Evolutionary conservation across 208 protist species (phyloP), one percentile per base, ranked within the genome.

Genomic region (Acanthamoeba triangularis): DNA sequence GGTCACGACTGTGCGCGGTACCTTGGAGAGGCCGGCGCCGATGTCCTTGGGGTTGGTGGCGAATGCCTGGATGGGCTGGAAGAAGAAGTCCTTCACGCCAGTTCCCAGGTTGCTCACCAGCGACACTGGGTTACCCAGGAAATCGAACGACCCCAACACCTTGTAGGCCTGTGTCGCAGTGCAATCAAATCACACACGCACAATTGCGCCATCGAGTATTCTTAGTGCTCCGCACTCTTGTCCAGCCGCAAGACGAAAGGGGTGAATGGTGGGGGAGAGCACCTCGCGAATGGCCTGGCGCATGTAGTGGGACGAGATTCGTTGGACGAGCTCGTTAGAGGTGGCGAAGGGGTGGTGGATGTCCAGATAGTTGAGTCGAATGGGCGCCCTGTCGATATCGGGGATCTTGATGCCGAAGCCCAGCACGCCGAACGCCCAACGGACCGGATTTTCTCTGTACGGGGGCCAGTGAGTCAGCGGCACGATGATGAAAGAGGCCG

Each of bases 11-110:
- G 30, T 37, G 76, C 16, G 44, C 18, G 37, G 59, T 54, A 93
- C 97, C 41, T 96, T 96, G 20, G 72, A 91, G 7, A 97, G 69
- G 16, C 97, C 97, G 49, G 87, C 56, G 18, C 85, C 96, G 93
- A 98, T 97, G 49, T 97, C 97, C 65, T 97, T 93, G 14, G 97
- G 97, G 47, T 87, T 90, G 3, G 69, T 84, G 30, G 96, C 65
- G 49, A 98, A 69, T 30, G 97, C 98, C 8, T 97, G 25, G 10
- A 95, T 96, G 18, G 98, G 98, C 92, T 98, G 95, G 63, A 97
- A 97, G 90, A 98, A 97, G 25, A 98, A 98, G 85, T 98, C 98
- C 69, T 96, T 95, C 23, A 98, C 95, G 59, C 98, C 98, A 3
- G 96, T 97, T 54, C 94, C 87, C 5, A 98, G 61, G 65, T 96